Conservation (phyloP, 768 basidiomycete species). For the Suillus brevipes region DNA sequence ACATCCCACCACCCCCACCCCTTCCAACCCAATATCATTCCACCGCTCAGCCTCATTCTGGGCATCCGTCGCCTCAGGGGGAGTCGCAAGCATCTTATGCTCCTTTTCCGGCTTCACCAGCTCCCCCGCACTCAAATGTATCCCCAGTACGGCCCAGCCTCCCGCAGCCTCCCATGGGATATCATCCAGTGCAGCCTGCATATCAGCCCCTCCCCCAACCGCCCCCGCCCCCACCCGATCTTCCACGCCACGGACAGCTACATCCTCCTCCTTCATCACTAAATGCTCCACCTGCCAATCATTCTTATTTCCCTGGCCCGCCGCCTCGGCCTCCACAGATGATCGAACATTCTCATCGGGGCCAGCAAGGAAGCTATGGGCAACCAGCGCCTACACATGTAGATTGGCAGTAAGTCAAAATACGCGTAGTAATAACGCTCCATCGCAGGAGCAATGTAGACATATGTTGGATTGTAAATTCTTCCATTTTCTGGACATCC, state of each 20-base stretch:
- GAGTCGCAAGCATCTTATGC: slow-evolving; percentile 14
- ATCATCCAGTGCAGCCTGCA: slow-evolving; percentile 43
- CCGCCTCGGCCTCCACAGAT: slow-evolving; percentile 42
- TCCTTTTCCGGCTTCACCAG: slow-evolving; percentile 30
- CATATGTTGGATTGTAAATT: slow-evolving; percentile 16
- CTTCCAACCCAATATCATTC: slow-evolving; percentile 37
- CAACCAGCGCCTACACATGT: slow-evolving; percentile 31
- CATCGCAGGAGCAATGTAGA: slow-evolving; percentile 16
- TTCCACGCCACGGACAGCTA: slow-evolving; percentile 29
- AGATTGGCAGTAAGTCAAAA: slow-evolving; percentile 26
- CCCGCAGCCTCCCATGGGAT: slow-evolving; percentile 49
- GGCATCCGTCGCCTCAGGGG: slow-evolving; percentile 25
- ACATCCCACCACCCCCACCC: slow-evolving; percentile 14
- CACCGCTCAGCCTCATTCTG: slow-evolving; percentile 20
- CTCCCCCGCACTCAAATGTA: slow-evolving; percentile 24
- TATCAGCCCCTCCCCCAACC: slow-evolving; percentile 37
- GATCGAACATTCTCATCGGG: slow-evolving; percentile 9
- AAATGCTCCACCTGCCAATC: slow-evolving; percentile 21
- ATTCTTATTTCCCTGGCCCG: slow-evolving; percentile 39
- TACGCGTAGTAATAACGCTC: slow-evolving; percentile 8
- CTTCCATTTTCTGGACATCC: slow-evolving; percentile 8
- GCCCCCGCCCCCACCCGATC: slow-evolving; percentile 31
- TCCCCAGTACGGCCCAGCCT: slow-evolving; percentile 48
- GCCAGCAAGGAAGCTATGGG: slow-evolving; percentile 29
- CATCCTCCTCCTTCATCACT: slow-evolving; percentile 21